phyloP scores from a whole-genome alignment of 345 rosid genomes.

The Mercurialis annua region DNA sequence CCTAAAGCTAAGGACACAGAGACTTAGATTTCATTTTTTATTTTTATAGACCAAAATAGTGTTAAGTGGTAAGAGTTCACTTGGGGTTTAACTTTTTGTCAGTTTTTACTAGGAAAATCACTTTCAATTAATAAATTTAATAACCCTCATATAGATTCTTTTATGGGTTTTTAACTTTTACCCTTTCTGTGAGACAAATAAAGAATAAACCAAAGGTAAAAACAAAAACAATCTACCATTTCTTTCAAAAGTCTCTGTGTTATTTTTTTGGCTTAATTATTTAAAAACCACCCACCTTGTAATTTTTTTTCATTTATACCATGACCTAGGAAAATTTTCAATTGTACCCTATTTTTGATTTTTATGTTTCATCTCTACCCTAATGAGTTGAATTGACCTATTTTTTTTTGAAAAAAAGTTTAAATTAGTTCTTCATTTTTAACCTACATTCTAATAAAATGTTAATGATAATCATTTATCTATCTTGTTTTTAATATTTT shows the following conservation, averaged over 20 bases:
- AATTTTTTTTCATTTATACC: too few relatives aligned
- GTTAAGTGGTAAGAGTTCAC: conserved; percentile 7
- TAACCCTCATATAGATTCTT: not conserved
- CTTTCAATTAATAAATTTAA: not conserved
- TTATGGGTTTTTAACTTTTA: conserved; percentile 12
- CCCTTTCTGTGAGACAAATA: not conserved
- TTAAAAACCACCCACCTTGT: too few relatives aligned
- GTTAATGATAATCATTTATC: too few relatives aligned
- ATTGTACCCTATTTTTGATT: too few relatives aligned
- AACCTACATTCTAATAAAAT: too few relatives aligned
- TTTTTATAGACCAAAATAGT: not conserved
- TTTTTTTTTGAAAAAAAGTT: too few relatives aligned
- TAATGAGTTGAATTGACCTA: too few relatives aligned
- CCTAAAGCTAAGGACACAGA: conserved; percentile 20
- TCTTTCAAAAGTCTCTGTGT: too few relatives aligned
- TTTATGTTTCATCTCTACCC: not conserved
- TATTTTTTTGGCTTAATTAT: too few relatives aligned
- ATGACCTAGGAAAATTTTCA: too few relatives aligned
- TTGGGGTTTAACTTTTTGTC: conserved; percentile 24
- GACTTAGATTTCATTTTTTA: not conserved
- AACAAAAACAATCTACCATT: not conserved
- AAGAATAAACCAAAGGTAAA: not conserved
- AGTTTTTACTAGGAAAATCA: conserved; percentile 20
- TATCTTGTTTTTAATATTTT: too few relatives aligned
- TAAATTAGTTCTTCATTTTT: too few relatives aligned